Base-by-base conservation (phyloP, 192 early-diverging fungal species). In the Podila horticola region DNA sequence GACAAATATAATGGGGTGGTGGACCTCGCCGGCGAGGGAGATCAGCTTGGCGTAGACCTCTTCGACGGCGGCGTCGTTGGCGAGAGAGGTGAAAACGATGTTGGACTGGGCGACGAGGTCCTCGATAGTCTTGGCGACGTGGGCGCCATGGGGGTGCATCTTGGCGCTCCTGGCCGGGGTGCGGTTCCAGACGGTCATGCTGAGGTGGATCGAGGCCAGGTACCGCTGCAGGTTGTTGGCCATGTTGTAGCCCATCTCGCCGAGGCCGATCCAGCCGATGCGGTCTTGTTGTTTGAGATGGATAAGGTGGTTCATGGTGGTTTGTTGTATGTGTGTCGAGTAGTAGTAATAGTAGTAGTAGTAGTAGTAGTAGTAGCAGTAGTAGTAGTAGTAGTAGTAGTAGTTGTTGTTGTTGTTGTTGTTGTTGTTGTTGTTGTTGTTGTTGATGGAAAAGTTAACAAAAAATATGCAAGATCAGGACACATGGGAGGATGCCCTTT, bases 181-280 rank as follows among this genome's bases (percentile, higher is more conserved):
- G 36, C 93, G 91, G 76, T 94, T 94, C 73, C 89, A 90, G 31
- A 92, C 91, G 0, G 88, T 77, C 20, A 91, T 71, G 15, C 77
- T 74, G n/a, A 76, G 75, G 11, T 71, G 69, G 9, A 67, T 58
- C n/a, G 71, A 58, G 26, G 75, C 24, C 13, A 89, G 84, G 72
- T 89, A 83, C n/a, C 64, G 61, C 62, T 91, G 89, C 36, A 93
- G 75, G 66, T 93, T 91, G 30, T 69, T 75, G 9, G 90, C 89
- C 86, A 93, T 93, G 30, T 58, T 63, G 34, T 68, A 72, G 33
- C 76, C 76, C 76, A 79, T 79, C 55, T 79, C 70, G 26, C 76
- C 76, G 8, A 79, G 70, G 24, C 76, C 76, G 41, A 79, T 72
- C 76, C 76, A 79, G n/a, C 76, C 76, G 31, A 79, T 68, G 5